Percentiles rank a stretch among this genome's conserved stretches.
Conservation (phyloP, 2,329 filamentous ascomycete species). For the Alternaria viburni region DNA sequence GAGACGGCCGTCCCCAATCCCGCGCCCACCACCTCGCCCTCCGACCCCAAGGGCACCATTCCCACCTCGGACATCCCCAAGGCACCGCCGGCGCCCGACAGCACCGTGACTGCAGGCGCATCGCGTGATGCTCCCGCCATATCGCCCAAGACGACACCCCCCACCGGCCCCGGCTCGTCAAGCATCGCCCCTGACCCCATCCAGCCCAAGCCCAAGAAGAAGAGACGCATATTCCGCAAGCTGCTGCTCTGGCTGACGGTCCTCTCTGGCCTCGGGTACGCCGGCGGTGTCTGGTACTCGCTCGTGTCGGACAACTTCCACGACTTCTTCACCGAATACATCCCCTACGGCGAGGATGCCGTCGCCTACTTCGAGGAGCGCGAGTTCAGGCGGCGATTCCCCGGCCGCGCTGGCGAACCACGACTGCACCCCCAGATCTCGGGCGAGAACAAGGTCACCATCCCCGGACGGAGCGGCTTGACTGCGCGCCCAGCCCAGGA, state of each 20-base stretch:
- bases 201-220: constrained; percentile 63
- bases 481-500: constrained; percentile 78
- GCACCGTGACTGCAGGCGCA: constrained; percentile 38
- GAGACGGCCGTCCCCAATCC: constrained; percentile 48
- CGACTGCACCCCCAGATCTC: constrained; percentile 55
- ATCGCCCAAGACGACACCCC: constrained; percentile 45
- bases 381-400: constrained; percentile 88
- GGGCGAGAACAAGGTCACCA: constrained; percentile 74
- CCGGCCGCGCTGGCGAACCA: constrained; percentile 49
- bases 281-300: constrained; percentile 89
- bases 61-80: constrained; percentile 58
- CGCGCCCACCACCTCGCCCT: constrained; percentile 29
- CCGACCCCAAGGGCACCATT: constrained; percentile 51
- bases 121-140: constrained; percentile 41
- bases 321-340: constrained; percentile 97
- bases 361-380: constrained; percentile 95
- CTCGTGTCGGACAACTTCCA: constrained; percentile 97
- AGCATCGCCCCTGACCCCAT: constrained; percentile 51
- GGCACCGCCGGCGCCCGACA: constrained; percentile 53
- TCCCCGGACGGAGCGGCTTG: constrained; percentile 84
- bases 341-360: constrained; percentile 92
- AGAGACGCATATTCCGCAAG: constrained; percentile 72
- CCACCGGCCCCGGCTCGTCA: constrained; percentile 52
- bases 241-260: constrained; percentile 79
- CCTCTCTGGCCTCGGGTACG: constrained; percentile 79